Percentiles rank a stretch among this genome's conserved stretches.
Conservation (phyloP, 345 rosid species). For the Euphorbia tirucalli region DNA sequence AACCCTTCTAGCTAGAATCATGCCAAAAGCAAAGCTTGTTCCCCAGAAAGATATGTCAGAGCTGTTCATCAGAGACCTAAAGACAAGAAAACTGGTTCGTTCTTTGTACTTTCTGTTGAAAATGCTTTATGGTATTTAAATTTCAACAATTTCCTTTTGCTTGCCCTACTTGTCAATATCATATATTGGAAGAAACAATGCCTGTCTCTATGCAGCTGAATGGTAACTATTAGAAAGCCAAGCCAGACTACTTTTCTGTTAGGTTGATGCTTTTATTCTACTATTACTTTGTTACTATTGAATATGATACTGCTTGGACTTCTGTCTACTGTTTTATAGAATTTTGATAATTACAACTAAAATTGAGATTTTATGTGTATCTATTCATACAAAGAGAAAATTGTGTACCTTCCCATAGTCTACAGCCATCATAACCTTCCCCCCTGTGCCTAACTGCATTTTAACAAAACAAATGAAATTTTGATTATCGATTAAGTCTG, state of each 20-base stretch:
- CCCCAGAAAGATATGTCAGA: slow-evolving; percentile 67
- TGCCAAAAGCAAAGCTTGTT: slow-evolving; percentile 87
- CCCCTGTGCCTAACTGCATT: not conserved
- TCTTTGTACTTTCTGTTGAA: slow-evolving; percentile 5
- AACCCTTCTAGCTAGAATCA: slow-evolving; percentile 45
- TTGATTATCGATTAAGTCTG: not conserved
- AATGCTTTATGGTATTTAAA: slow-evolving; percentile 1
- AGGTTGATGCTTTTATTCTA: not conserved
- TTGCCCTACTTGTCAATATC: not conserved
- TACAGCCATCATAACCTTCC: not conserved
- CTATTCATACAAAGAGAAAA: not conserved
- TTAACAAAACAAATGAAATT: too few relatives aligned
- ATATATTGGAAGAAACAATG: not conserved
- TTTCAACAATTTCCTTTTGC: not conserved
- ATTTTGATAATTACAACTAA: not conserved
- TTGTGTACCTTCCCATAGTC: not conserved
- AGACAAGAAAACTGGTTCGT: slow-evolving; percentile 70
- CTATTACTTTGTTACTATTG: not conserved
- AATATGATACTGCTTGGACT: not conserved
- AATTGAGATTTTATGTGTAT: not conserved
- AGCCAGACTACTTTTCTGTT: not conserved
- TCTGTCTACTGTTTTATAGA: not conserved
- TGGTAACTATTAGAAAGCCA: not conserved
- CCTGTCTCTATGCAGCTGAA: not conserved
- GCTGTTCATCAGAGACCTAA: slow-evolving; percentile 64